A percentile compares a stretch with the other conserved stretches of the same genome.
Conservation (phyloP, 306 rosid species). For the Quercus gilva region DNA sequence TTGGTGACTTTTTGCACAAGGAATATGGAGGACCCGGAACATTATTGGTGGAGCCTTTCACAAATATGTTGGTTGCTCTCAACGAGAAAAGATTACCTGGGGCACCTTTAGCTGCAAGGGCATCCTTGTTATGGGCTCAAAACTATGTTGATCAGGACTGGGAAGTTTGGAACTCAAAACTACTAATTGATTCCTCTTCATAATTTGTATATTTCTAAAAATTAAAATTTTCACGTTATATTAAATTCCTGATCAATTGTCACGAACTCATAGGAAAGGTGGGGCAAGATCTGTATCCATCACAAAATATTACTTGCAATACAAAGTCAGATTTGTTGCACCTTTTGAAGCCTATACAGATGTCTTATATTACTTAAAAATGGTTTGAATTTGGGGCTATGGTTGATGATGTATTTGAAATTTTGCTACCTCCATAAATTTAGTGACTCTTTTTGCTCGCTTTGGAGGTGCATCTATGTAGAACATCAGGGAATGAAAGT, state of each 20-base stretch:
- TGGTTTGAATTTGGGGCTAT: constrained; percentile 29
- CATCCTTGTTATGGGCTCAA: constrained; percentile 71
- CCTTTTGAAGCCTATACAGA: constrained; percentile 45
- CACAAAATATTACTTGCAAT: constrained; percentile 30
- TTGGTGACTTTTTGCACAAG: constrained; percentile 50
- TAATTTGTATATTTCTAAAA: background rate
- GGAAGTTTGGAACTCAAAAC: constrained; percentile 45
- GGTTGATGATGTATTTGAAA: constrained; percentile 42
- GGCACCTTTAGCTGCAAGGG: constrained; percentile 59
- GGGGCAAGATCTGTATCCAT: constrained; percentile 21
- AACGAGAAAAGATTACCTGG: constrained; percentile 42
- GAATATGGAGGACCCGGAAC: constrained; percentile 56
- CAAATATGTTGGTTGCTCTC: constrained; percentile 43
- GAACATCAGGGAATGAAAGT: constrained; percentile 27
- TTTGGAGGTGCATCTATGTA: constrained; percentile 22
- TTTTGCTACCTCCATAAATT: constrained; percentile 31
- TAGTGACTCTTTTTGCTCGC: constrained; percentile 29
- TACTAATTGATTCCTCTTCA: constrained; percentile 16
- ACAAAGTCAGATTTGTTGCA: constrained; percentile 40
- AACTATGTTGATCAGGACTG: constrained; percentile 52
- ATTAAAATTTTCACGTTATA: constrained; percentile 13
- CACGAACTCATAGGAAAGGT: constrained; percentile 17
- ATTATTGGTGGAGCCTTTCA: constrained; percentile 60
- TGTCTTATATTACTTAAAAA: constrained; percentile 36
- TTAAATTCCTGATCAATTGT: constrained; percentile 25